phyloP scores from a whole-genome alignment of 2,329 filamentous ascomycete species.

The Arthroderma sp. region DNA sequence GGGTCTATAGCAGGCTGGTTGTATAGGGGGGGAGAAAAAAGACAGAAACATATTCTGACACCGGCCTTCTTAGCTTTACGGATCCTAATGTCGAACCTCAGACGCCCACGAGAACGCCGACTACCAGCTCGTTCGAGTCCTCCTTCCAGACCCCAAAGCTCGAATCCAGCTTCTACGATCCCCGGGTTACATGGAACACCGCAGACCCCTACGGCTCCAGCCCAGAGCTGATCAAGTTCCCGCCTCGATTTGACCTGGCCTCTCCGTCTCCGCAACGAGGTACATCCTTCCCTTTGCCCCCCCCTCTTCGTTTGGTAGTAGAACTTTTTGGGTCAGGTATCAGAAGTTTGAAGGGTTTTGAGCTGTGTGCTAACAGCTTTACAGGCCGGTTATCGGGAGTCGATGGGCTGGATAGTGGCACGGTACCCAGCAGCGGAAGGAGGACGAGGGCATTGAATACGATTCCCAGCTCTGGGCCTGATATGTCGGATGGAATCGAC shows the following conservation, averaged over 20 bases:
- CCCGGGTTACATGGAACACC: conserved; percentile 36
- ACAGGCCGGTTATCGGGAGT: background rate
- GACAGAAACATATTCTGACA: conserved; percentile 3
- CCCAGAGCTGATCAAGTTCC: conserved; percentile 34
- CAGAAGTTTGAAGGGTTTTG: background rate
- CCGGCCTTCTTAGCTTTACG: conserved; percentile 34
- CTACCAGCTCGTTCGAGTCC: conserved; percentile 27
- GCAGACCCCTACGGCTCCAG: conserved; percentile 38
- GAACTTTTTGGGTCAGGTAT: background rate
- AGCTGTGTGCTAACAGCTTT: background rate
- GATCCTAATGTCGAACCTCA: conserved; percentile 37
- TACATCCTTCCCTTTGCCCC: background rate
- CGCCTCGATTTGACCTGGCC: conserved; percentile 27
- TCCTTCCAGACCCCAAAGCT: conserved; percentile 37
- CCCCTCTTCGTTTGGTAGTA: background rate
- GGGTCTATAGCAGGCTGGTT: background rate
- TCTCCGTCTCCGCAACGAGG: conserved; percentile 17
- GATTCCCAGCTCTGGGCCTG: conserved; percentile 19
- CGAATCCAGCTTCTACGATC: conserved; percentile 37
- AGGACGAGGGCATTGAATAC: conserved; percentile 8
- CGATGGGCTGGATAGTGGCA: background rate
- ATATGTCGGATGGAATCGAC: conserved; percentile 24
- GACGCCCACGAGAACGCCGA: conserved; percentile 36
- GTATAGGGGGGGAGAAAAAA: no score
- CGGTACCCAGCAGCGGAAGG: background rate